phyloP scores from a whole-genome alignment of 257 asterid species.

The Lithospermum erythrorhizon region DNA sequence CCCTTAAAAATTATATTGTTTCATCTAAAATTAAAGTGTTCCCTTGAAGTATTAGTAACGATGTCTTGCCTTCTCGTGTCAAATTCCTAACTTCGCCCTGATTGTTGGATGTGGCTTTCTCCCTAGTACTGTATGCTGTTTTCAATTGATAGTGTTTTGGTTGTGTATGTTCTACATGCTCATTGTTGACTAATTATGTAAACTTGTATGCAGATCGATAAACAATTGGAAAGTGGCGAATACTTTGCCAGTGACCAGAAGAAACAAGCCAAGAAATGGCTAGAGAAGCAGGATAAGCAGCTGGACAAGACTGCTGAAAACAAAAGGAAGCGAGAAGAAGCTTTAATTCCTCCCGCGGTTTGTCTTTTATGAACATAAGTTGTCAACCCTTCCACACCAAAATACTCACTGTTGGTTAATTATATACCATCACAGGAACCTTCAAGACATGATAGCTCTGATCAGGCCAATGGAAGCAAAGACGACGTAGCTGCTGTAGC shows the following conservation, averaged over 20 bases:
- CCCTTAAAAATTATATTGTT: no score
- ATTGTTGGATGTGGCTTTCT: no score
- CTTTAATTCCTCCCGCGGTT: constrained; percentile 88
- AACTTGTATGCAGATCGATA: constrained; percentile 44
- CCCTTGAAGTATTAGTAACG: no score
- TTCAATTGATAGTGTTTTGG: neutral
- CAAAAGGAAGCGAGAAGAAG: constrained; percentile 65
- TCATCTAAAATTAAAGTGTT: no score
- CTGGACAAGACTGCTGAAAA: constrained; percentile 60
- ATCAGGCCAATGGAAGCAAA: constrained; percentile 17
- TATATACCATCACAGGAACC: constrained; percentile 42
- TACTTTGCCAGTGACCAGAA: constrained; percentile 66
- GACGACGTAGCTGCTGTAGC: constrained; percentile 51
- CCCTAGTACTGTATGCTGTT: no score
- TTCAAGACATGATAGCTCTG: constrained; percentile 14
- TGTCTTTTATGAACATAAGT: constrained; percentile 5
- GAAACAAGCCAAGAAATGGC: constrained; percentile 79
- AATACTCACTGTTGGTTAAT: constrained; percentile 2
- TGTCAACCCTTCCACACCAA: constrained; percentile 1
- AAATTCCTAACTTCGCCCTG: no score
- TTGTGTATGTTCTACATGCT: neutral
- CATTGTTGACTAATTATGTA: constrained; percentile 2
- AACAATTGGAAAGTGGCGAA: constrained; percentile 80
- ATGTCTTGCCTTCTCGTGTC: no score
- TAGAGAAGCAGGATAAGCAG: constrained; percentile 86